Evolutionary conservation across 1,139 yeast species (phyloP).

Genomic region (Geotrichum candidum): DNA sequence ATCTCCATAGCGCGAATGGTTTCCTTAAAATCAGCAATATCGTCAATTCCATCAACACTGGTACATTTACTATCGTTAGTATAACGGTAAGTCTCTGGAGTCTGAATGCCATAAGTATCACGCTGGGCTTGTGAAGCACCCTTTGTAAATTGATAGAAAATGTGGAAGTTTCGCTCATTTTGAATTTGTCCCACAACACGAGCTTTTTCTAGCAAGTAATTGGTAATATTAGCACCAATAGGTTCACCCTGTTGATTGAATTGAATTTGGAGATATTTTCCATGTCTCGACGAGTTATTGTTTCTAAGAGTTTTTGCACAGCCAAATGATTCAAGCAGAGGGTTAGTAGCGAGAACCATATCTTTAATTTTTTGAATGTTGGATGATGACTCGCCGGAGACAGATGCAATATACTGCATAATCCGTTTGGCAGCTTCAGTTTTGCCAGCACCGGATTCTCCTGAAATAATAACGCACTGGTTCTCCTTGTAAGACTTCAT

Average conservation of each 20-base stretch:
- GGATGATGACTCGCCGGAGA: constrained; percentile 54
- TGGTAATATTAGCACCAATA: constrained; percentile 91
- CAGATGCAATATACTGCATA: constrained; percentile 97
- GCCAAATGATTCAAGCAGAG: constrained; percentile 92
- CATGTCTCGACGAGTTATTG: constrained; percentile 95
- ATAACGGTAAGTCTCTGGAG: constrained; percentile 86
- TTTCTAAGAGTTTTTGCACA: constrained; percentile 97
- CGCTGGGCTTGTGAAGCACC: constrained; percentile 83
- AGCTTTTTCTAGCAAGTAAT: constrained; percentile 88
- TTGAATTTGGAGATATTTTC: constrained; percentile 88
- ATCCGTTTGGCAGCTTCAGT: constrained; percentile 98
- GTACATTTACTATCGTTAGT: constrained; percentile 86
- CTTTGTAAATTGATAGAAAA: constrained; percentile 92
- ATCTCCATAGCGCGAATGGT: constrained; percentile 81
- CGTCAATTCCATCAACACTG: constrained; percentile 81
- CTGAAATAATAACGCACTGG: constrained; percentile 97
- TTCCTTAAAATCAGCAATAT: constrained; percentile 66
- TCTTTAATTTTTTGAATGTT: constrained; percentile 82
- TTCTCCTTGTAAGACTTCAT: constrained; percentile 90
- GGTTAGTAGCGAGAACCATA: constrained; percentile 97
- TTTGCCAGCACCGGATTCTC: constrained; percentile 98
- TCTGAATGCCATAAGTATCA: constrained; percentile 79
- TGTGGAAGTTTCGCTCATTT: constrained; percentile 93
- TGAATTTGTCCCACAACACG: constrained; percentile 91
- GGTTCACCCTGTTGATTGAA: constrained; percentile 83